Evolutionary conservation across 2,329 filamentous ascomycete genomes (phyloP).

Genomic region (Paecilomyces dactylethromorphus): DNA sequence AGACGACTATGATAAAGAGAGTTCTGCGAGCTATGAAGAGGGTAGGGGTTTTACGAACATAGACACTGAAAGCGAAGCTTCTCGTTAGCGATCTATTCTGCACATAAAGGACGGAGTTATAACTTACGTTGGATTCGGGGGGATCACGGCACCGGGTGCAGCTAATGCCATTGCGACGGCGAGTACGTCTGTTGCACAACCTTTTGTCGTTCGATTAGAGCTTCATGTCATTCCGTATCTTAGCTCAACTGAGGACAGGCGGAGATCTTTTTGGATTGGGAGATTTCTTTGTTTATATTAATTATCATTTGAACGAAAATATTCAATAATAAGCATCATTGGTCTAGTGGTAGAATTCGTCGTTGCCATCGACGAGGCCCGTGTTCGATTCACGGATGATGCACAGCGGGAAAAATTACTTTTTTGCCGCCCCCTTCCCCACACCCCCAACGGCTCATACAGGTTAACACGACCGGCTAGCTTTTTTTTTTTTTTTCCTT

Average conservation of each 20-base stretch:
- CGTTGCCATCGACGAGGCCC: conserved; percentile 42
- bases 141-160: conserved; percentile 19
- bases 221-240: background rate
- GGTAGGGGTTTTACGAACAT: conserved; percentile 23
- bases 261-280: too few relatives aligned
- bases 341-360: conserved; percentile 42
- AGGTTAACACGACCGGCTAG: background rate
- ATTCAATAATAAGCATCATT: conserved; percentile 31
- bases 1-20: conserved; percentile 6
- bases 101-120: background rate
- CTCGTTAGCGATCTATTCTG: conserved; percentile 9
- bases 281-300: too few relatives aligned
- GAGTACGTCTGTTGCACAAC: conserved; percentile 10
- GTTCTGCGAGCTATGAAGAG: background rate
- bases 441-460: too few relatives aligned
- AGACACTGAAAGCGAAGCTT: conserved; percentile 27
- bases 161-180: conserved; percentile 22
- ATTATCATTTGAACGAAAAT: too few relatives aligned
- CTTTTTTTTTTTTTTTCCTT: background rate
- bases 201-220: background rate
- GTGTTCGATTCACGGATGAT: conserved; percentile 43
- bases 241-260: background rate
- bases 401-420: conserved; percentile 14
- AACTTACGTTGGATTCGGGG: conserved; percentile 36
- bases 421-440: conserved; percentile 3